phyloP scores from a whole-genome alignment of 805 yeast genomes.

The Yamadazyma philogaea region DNA sequence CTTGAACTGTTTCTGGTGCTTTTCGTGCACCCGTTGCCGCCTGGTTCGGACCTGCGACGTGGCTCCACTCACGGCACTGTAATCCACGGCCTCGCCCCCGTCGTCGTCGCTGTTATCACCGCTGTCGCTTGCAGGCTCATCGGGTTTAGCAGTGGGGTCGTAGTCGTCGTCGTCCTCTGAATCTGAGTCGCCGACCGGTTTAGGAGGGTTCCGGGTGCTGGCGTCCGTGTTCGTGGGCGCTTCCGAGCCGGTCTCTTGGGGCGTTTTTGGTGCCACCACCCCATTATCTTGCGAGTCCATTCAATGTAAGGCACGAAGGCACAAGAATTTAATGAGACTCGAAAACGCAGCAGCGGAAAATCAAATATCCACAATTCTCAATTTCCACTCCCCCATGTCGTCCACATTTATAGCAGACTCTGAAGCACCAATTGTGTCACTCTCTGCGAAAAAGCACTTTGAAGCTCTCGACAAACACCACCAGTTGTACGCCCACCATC shows the following conservation, averaged over 20 bases:
- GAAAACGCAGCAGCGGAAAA: too few species aligned
- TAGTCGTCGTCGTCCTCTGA: constrained; percentile 31
- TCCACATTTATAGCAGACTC: constrained; percentile 30
- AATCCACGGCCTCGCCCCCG: constrained; percentile 37
- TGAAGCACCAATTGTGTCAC: constrained; percentile 39
- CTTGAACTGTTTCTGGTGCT: constrained; percentile 2
- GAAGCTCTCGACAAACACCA: constrained; percentile 61
- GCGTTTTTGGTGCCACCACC: neutral
- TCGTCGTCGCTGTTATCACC: constrained; percentile 18
- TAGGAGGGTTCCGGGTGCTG: neutral
- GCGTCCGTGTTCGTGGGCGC: neutral
- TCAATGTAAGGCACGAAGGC: too few species aligned
- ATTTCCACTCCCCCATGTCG: constrained; percentile 7
- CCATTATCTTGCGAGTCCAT: neutral
- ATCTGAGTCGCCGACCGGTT: neutral
- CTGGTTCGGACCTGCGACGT: constrained; percentile 67
- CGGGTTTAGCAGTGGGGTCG: constrained; percentile 24
- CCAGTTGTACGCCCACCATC: constrained; percentile 70
- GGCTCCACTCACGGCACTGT: constrained; percentile 49
- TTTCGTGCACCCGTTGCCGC: constrained; percentile 52
- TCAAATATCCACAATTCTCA: neutral
- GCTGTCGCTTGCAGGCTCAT: constrained; percentile 27
- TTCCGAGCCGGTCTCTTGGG: neutral
- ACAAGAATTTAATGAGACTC: too few species aligned
- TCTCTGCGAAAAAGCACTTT: constrained; percentile 68